Percentiles rank a stretch among this genome's conserved stretches.
phyloP scores from a whole-genome alignment of 1,284 basidiomycete species.

The Melanopsichium pennsylvanicum region DNA sequence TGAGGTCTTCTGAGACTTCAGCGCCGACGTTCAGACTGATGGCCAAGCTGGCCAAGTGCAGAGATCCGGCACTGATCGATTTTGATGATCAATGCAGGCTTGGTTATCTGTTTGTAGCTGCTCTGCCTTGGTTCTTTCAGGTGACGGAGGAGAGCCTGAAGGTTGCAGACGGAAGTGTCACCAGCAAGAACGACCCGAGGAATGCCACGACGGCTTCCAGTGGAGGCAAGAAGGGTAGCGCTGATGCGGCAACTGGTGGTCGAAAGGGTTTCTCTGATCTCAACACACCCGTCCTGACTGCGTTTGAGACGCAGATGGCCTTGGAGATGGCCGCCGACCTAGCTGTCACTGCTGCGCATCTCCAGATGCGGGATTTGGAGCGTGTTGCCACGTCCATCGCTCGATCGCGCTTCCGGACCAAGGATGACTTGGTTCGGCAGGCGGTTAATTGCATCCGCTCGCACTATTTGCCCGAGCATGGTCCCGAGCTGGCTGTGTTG shows the following conservation, averaged over 20 bases:
- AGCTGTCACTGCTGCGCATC: conserved; percentile 75
- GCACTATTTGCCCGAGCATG: conserved; percentile 73
- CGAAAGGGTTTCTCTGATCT: background rate
- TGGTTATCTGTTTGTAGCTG: conserved; percentile 81
- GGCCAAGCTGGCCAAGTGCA: conserved; percentile 73
- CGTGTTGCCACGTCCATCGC: conserved; percentile 89
- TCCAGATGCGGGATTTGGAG: conserved; percentile 78
- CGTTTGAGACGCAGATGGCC: conserved; percentile 72
- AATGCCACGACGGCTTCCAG: conserved; percentile 9
- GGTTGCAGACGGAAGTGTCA: conserved; percentile 16
- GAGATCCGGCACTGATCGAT: conserved; percentile 78
- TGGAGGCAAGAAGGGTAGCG: conserved; percentile 7
- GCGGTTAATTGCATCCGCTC: conserved; percentile 84
- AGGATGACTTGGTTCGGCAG: conserved; percentile 91
- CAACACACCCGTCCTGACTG: conserved; percentile 66
- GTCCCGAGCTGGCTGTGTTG: conserved; percentile 80
- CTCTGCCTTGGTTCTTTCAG: conserved; percentile 87
- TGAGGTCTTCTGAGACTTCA: conserved; percentile 80
- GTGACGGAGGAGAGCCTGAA: conserved; percentile 71
- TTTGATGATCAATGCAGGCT: conserved; percentile 73
- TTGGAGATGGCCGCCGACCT: conserved; percentile 80
- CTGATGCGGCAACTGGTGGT: conserved; percentile 3
- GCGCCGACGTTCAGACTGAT: conserved; percentile 77
- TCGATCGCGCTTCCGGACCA: conserved; percentile 85
- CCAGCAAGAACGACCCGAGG: conserved; percentile 31